These are phyloP conservation scores for Tripterygium wilfordii DNA, from an alignment of 177 flowering plant species.

Conservation along the genomic window DNA sequence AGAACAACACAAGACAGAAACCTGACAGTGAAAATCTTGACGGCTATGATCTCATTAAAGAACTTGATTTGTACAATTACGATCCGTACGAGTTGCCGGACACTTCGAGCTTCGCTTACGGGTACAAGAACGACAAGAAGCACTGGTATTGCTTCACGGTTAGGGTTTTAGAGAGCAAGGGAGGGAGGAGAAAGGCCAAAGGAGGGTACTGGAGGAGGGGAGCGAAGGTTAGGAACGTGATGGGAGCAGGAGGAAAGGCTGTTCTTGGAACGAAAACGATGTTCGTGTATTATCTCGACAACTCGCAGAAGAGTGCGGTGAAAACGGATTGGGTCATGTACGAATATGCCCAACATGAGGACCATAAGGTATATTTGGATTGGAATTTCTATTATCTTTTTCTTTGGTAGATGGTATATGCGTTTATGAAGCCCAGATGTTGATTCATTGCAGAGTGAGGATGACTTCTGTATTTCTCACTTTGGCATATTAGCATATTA, in stretches of 20 bases:
- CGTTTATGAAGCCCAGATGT: no score
- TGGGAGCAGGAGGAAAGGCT: slow-evolving; percentile 20
- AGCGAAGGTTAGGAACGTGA: slow-evolving; percentile 32
- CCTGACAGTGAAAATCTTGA: not conserved
- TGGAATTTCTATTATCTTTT: not conserved
- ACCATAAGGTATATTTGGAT: slow-evolving; percentile 25
- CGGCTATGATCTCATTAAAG: slow-evolving; percentile 27
- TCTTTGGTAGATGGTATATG: not conserved
- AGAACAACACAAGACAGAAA: slow-evolving; percentile 19
- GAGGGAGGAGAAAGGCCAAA: slow-evolving; percentile 21
- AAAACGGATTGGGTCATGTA: slow-evolving; percentile 57
- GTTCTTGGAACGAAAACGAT: slow-evolving; percentile 36
- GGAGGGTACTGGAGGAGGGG: slow-evolving; percentile 54
- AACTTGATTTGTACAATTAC: slow-evolving; percentile 35
- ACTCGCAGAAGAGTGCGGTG: slow-evolving; percentile 16
- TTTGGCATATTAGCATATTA: no score
- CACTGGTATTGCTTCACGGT: slow-evolving; percentile 49
- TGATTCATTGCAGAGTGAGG: no score
- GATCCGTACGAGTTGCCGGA: slow-evolving; percentile 50
- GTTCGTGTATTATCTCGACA: slow-evolving; percentile 43
- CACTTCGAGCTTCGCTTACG: slow-evolving; percentile 31
- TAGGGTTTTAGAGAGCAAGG: slow-evolving; percentile 12
- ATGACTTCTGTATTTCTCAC: no score
- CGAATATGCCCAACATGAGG: slow-evolving; percentile 44
- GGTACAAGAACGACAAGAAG: slow-evolving; percentile 34